Evolutionary conservation across 2,329 filamentous ascomycete genomes (phyloP).

Genomic region (Cercospora sojina): DNA sequence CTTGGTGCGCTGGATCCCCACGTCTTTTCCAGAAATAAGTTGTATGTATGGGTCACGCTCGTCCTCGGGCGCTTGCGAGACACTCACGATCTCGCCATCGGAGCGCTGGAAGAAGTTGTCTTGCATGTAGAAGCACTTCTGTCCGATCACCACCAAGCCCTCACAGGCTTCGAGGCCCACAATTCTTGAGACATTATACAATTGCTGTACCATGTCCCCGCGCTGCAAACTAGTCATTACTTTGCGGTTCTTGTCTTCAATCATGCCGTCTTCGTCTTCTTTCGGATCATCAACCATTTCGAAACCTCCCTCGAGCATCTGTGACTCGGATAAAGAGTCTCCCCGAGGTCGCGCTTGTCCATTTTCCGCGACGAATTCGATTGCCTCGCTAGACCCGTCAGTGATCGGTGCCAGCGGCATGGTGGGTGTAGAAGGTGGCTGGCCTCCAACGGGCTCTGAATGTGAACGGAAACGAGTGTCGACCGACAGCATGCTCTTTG

Average conservation of each 20-base stretch:
- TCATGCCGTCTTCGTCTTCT: slow-evolving; percentile 74
- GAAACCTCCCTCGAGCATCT: slow-evolving; percentile 77
- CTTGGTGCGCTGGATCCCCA: slow-evolving; percentile 55
- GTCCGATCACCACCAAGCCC: slow-evolving; percentile 88
- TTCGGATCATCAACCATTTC: slow-evolving; percentile 94
- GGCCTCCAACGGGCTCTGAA: slow-evolving; percentile 29
- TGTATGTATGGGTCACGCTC: slow-evolving; percentile 94
- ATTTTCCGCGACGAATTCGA: slow-evolving; percentile 20
- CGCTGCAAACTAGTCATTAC: slow-evolving; percentile 91
- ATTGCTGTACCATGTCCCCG: slow-evolving; percentile 86
- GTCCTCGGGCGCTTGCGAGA: slow-evolving; percentile 86
- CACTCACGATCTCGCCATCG: slow-evolving; percentile 94
- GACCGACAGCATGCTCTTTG: slow-evolving; percentile 39
- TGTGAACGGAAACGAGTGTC: slow-evolving; percentile 33
- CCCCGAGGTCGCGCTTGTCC: slow-evolving; percentile 37
- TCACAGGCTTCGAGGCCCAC: slow-evolving; percentile 91
- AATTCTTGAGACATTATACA: slow-evolving; percentile 93
- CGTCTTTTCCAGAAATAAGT: slow-evolving; percentile 79
- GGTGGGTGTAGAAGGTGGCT: slow-evolving; percentile 20
- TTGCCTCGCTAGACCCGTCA: slow-evolving; percentile 28
- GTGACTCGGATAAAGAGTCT: slow-evolving; percentile 45
- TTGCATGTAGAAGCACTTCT: slow-evolving; percentile 87
- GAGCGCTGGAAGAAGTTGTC: slow-evolving; percentile 95
- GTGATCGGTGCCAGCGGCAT: slow-evolving; percentile 13
- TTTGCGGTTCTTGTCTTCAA: slow-evolving; percentile 94